phyloP scores from a whole-genome alignment of 2,329 filamentous ascomycete genomes.

The Xylaria multiplex region DNA sequence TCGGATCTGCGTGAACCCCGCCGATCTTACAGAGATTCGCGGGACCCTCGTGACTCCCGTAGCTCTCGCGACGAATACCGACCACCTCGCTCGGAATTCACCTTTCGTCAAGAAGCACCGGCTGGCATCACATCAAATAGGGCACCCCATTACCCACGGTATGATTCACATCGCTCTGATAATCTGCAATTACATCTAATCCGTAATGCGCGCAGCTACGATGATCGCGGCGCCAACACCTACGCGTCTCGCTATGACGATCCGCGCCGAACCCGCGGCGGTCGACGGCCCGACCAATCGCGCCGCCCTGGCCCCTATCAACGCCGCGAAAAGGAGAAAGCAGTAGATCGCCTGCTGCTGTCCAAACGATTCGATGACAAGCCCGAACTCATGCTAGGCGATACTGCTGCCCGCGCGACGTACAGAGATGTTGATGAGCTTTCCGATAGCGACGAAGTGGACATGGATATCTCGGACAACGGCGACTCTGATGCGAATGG shows the following conservation, averaged over 20 bases:
- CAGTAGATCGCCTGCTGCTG: slow-evolving; percentile 57
- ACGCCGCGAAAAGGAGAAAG: slow-evolving; percentile 32
- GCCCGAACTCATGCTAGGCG: slow-evolving; percentile 59
- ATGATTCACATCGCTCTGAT: slow-evolving; percentile 28
- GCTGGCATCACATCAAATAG: slow-evolving; percentile 56
- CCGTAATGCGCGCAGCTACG: slow-evolving; percentile 31
- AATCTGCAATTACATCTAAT: slow-evolving; percentile 11
- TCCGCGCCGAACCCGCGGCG: slow-evolving; percentile 21
- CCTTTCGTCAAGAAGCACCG: slow-evolving; percentile 65
- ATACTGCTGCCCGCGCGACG: slow-evolving; percentile 58
- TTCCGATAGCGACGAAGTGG: slow-evolving; percentile 71
- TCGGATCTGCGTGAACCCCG: slow-evolving; percentile 42
- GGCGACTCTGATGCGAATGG: slow-evolving; percentile 52
- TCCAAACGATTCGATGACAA: slow-evolving; percentile 54
- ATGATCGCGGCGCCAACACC: slow-evolving; percentile 27
- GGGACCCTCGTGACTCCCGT: slow-evolving; percentile 20
- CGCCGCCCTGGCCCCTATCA: slow-evolving; percentile 23
- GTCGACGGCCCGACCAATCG: slow-evolving; percentile 24
- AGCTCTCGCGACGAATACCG: slow-evolving; percentile 45
- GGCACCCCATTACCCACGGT: slow-evolving; percentile 34
- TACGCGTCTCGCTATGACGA: slow-evolving; percentile 34
- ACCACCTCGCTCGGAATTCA: slow-evolving; percentile 63
- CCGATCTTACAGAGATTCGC: slow-evolving; percentile 21
- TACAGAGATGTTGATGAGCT: slow-evolving; percentile 67
- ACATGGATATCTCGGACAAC: slow-evolving; percentile 70